Percentiles rank a stretch among this genome's conserved stretches.
These are phyloP conservation scores for Penicillium maclennaniae DNA, from an alignment of 495 filamentous ascomycete species.

Conservation along the genomic window DNA sequence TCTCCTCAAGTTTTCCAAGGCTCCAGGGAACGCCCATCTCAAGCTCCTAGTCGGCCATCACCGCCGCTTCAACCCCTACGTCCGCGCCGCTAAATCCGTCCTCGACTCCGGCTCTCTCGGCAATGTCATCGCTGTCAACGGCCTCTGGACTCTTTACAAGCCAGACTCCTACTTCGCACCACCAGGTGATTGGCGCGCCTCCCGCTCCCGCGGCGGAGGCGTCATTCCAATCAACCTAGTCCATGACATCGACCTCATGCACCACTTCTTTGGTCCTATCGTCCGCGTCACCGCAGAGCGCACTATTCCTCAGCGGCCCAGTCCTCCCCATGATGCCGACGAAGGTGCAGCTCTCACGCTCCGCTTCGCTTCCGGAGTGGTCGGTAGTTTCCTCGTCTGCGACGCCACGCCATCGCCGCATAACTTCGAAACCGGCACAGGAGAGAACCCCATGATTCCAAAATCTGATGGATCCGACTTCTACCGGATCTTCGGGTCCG, in stretches of 20 bases:
- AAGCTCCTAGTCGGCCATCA: constrained; percentile 57
- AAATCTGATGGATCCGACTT: constrained; percentile 37
- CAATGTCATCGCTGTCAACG: constrained; percentile 48
- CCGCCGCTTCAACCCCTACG: constrained; percentile 57
- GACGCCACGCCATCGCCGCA: constrained; percentile 51
- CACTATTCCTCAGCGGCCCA: constrained; percentile 36
- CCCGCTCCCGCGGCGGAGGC: constrained; percentile 33
- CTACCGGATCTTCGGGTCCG: constrained; percentile 55
- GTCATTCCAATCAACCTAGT: constrained; percentile 57
- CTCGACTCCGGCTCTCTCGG: constrained; percentile 42
- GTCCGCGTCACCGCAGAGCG: constrained; percentile 47
- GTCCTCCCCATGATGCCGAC: constrained; percentile 43
- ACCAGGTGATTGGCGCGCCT: constrained; percentile 46
- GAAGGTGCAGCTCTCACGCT: constrained; percentile 56
- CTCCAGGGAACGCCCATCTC: constrained; percentile 25
- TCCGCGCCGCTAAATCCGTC: constrained; percentile 44
- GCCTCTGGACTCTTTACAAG: constrained; percentile 53
- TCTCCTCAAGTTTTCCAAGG: constrained; percentile 24
- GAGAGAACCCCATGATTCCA: constrained; percentile 55
- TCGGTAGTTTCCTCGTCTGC: constrained; percentile 54
- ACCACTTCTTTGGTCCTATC: constrained; percentile 55
- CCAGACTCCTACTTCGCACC: constrained; percentile 48
- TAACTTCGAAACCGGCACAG: constrained; percentile 54
- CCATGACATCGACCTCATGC: constrained; percentile 58
- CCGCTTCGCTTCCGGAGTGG: constrained; percentile 52